Evolutionary conservation across 306 rosid genomes (phyloP).

Genomic region (Vigna angularis): DNA sequence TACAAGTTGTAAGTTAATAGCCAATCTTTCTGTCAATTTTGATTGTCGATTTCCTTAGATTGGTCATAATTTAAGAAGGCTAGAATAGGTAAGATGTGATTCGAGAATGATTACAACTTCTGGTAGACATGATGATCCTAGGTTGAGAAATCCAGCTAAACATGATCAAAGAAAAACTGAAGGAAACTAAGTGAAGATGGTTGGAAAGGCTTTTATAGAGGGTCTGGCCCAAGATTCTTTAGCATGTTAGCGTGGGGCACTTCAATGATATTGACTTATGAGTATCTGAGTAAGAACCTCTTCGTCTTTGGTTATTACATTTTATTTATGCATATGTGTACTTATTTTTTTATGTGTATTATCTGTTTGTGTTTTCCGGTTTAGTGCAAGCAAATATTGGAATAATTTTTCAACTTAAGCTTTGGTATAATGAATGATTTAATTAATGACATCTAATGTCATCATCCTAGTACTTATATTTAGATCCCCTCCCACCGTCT

Average conservation of each 20-base stretch:
- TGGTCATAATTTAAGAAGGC: not conserved
- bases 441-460: conserved; percentile 3
- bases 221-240: conserved; percentile 92
- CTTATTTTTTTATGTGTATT: not conserved
- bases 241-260: conserved; percentile 97
- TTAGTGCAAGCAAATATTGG: not conserved
- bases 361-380: conserved; percentile 16
- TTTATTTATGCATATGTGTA: conserved; percentile 25
- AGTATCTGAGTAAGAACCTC: conserved; percentile 72
- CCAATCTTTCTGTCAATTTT: too few relatives aligned
- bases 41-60: too few relatives aligned
- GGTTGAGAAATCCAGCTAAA: too few relatives aligned
- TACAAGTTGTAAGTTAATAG: not conserved
- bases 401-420: conserved; percentile 9
- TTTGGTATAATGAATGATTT: conserved; percentile 10
- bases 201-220: conserved; percentile 92
- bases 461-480: too few relatives aligned
- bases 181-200: conserved; percentile 65
- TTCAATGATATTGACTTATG: conserved; percentile 92
- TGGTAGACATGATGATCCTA: not conserved
- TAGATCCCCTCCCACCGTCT: too few relatives aligned
- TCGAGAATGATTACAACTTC: not conserved
- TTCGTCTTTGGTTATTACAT: conserved; percentile 35
- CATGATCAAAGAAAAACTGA: too few relatives aligned
- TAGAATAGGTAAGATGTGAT: not conserved